A percentile compares a stretch with the other conserved stretches of the same genome.
Conservation (phyloP, 75 land plant species). For the Adiantum capillusveneris region DNA sequence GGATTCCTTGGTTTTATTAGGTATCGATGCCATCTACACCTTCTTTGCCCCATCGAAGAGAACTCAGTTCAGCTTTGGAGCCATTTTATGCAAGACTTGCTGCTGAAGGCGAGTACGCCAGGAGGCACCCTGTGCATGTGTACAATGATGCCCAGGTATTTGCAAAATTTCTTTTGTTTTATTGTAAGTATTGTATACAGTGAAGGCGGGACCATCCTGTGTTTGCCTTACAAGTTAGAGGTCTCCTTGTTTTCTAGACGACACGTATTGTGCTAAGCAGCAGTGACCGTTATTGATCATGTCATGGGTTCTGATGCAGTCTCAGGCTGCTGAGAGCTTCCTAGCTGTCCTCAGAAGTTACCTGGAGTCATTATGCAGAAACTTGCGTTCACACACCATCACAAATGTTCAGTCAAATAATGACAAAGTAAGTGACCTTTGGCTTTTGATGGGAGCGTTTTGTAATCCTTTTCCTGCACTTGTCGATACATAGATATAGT, state of each 20-base stretch:
- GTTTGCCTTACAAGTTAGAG: too few relatives aligned
- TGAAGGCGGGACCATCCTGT: too few relatives aligned
- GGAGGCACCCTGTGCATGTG: conserved; percentile 75
- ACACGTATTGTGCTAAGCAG: too few relatives aligned
- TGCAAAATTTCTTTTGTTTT: too few relatives aligned
- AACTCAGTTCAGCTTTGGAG: conserved; percentile 56
- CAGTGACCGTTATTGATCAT: too few relatives aligned
- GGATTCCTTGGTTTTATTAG: too few relatives aligned
- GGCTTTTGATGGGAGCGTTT: too few relatives aligned
- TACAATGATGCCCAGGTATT: conserved; percentile 85
- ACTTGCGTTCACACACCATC: conserved; percentile 87
- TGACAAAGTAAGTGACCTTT: conserved; percentile 86
- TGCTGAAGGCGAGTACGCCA: conserved; percentile 44
- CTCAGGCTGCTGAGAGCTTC: conserved; percentile 74
- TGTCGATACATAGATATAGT: too few relatives aligned
- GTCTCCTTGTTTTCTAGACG: too few relatives aligned
- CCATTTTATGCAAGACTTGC: conserved; percentile 67
- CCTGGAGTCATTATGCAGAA: conserved; percentile 76
- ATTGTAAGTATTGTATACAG: too few relatives aligned
- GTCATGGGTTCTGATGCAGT: conserved; percentile 31
- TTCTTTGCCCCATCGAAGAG: conserved; percentile 59
- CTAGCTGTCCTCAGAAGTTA: conserved; percentile 54
- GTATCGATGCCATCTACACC: conserved; percentile 64
- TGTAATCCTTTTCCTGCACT: too few relatives aligned
- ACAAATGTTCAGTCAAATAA: conserved; percentile 92